Conservation (phyloP, 495 filamentous ascomycete species). For the Baudoinia panamericana region DNA sequence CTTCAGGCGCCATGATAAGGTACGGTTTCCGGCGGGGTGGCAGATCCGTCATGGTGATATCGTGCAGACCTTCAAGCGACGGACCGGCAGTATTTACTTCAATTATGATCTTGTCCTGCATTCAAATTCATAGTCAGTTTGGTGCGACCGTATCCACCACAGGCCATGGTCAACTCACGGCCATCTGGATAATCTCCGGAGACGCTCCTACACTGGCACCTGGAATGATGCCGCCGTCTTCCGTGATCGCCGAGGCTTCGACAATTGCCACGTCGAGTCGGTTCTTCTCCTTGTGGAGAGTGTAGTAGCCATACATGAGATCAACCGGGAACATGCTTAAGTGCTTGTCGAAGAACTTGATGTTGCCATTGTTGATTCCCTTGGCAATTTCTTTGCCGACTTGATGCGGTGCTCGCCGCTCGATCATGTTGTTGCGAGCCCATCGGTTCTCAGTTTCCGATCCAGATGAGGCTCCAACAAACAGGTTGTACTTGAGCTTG, state of each 20-base stretch:
- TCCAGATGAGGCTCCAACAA: slow-evolving; percentile 79
- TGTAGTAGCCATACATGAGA: slow-evolving; percentile 72
- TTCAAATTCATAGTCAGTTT: not conserved
- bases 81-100: slow-evolving; percentile 84
- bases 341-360: slow-evolving; percentile 91
- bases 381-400: slow-evolving; percentile 85
- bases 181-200: slow-evolving; percentile 70
- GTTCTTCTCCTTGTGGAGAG: slow-evolving; percentile 57
- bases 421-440: slow-evolving; percentile 79
- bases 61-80: slow-evolving; percentile 78
- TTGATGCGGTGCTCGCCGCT: slow-evolving; percentile 72
- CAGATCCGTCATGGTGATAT: slow-evolving; percentile 76
- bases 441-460: slow-evolving; percentile 88
- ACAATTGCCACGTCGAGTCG: slow-evolving; percentile 74
- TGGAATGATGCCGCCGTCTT: slow-evolving; percentile 80
- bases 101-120: slow-evolving; percentile 52
- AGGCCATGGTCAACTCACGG: slow-evolving; percentile 24
- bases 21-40: slow-evolving; percentile 76
- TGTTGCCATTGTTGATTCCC: slow-evolving; percentile 78
- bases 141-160: slow-evolving; percentile 60
- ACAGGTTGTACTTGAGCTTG: slow-evolving; percentile 69
- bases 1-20: slow-evolving; percentile 63
- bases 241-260: slow-evolving; percentile 82
- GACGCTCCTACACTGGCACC: slow-evolving; percentile 78
- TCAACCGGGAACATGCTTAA: slow-evolving; percentile 86